Evolutionary conservation across 1,284 basidiomycete species (phyloP), one percentile per base, ranked within the genome.

Genomic region (Ganoderma meredithae): DNA sequence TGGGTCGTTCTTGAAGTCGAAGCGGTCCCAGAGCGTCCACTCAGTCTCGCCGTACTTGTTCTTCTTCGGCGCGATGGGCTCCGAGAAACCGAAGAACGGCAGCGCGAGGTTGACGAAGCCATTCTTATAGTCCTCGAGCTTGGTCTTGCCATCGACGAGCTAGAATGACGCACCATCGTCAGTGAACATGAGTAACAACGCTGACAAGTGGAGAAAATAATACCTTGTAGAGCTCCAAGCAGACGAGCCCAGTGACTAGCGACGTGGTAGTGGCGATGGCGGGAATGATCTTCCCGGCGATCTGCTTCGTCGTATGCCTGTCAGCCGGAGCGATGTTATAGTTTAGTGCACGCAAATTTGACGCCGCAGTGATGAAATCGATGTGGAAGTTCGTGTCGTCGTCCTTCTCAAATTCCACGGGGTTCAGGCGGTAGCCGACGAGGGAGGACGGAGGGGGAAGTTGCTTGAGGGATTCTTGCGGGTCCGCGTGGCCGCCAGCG

Each of bases 251-350:
- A 39, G 96, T 96, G 40, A 98, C 95, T 56, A 98, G 88, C 19
- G 96, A 93, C 1, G 98, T 99, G 0, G 98, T 99, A 1, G 98
- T 99, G 27, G 98, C 98, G 76, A 99, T 99, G 19, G 98, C 98
- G 64, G 98, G 98, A 73, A 99, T 99, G 76, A 99, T 99, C 86
- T 99, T 99, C 67, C 98, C 98, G 3, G 98, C 98, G 77, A 99
- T 98, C 79, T 98, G 95, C 85, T 99, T 99, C 53, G 97, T 99
- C 71, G 93, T 90, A 83, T 99, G 97, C 67, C 92, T 89, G 81
- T 98, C 96, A 15, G 97, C 96, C 31, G 88, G 84, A 63, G 88
- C 86, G 79, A 99, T 99, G 73, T 85, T 92, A 82, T 99, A 99
- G 84, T 99, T 99, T 83, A 91, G 88, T 1, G 98, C 98, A 59